phyloP scores from a whole-genome alignment of 495 filamentous ascomycete species.

The Ascobolus immersus region DNA sequence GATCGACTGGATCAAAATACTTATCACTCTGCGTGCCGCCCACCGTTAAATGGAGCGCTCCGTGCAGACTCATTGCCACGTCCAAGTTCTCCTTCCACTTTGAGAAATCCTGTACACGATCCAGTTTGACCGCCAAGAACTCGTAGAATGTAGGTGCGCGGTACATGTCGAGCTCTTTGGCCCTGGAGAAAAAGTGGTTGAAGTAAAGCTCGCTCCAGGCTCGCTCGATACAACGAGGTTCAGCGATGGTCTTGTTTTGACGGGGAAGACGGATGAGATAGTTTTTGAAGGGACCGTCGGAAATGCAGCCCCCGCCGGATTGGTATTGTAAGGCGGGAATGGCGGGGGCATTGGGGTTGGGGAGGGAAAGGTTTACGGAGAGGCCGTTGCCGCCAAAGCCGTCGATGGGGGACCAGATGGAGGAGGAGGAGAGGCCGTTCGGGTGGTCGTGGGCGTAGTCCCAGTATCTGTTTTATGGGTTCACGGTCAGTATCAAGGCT shows the following conservation, averaged over 20 bases:
- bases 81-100: conserved; percentile 21
- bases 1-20: conserved; percentile 17
- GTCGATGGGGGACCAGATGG: conserved; percentile 15
- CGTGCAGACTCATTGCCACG: conserved; percentile 41
- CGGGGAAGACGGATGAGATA: conserved; percentile 6
- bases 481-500: no score
- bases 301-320: conserved; percentile 16
- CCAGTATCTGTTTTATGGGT: no score
- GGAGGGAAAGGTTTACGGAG: no score
- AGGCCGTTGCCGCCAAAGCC: conserved; percentile 23
- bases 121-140: conserved; percentile 8
- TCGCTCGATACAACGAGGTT: conserved; percentile 7
- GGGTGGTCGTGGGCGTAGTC: conserved; percentile 18
- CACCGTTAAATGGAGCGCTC: conserved; percentile 38
- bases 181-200: no score
- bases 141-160: conserved; percentile 6
- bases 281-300: conserved; percentile 20
- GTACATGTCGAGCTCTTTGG: no score
- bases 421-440: conserved; percentile 11
- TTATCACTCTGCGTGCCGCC: conserved; percentile 16
- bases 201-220: no score
- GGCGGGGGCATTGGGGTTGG: no score
- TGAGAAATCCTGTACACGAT: conserved; percentile 25
- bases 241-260: conserved; percentile 1
- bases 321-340: conserved; percentile 2